These are phyloP conservation scores for Arachis monticola DNA, from an alignment of 331 rosid genomes.

Conservation along the genomic window DNA sequence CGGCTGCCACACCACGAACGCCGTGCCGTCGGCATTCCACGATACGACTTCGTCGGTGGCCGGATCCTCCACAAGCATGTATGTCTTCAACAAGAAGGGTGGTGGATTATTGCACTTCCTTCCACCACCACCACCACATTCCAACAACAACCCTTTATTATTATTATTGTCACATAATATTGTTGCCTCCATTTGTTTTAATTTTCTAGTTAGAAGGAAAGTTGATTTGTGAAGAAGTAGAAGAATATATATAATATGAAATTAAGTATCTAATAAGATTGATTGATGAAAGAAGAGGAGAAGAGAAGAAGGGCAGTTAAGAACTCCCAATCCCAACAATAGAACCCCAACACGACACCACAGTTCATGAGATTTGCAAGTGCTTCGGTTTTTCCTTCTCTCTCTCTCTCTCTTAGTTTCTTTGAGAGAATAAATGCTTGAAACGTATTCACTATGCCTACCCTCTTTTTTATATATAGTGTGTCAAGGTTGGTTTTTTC, in stretches of 20 bases:
- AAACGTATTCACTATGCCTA: slow-evolving; percentile 50
- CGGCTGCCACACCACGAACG: slow-evolving; percentile 96
- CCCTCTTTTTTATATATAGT: slow-evolving; percentile 35
- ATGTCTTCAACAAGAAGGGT: slow-evolving; percentile 90
- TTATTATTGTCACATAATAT: not conserved
- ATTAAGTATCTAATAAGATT: not conserved
- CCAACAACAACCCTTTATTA: slow-evolving; percentile 56
- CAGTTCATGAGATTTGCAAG: slow-evolving; percentile 94
- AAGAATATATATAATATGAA: not conserved
- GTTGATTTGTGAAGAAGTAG: slow-evolving; percentile 7
- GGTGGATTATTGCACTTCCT: slow-evolving; percentile 77
- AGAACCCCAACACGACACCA: slow-evolving; percentile 99
- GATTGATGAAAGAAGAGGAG: slow-evolving; percentile 41
- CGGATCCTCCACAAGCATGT: slow-evolving; percentile 84
- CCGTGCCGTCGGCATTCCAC: slow-evolving; percentile 80
- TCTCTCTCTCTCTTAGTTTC: not conserved
- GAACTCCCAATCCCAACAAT: slow-evolving; percentile 99
- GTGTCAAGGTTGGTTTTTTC: not conserved
- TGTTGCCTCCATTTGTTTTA: slow-evolving; percentile 45
- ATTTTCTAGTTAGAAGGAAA: not conserved
- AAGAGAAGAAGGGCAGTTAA: slow-evolving; percentile 98
- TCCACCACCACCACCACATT: slow-evolving; percentile 34
- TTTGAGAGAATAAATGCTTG: slow-evolving; percentile 27
- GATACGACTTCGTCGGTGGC: slow-evolving; percentile 69
- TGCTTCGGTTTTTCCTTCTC: slow-evolving; percentile 6